phyloP scores from a whole-genome alignment of 306 rosid species.

The Begonia peltatifolia region DNA sequence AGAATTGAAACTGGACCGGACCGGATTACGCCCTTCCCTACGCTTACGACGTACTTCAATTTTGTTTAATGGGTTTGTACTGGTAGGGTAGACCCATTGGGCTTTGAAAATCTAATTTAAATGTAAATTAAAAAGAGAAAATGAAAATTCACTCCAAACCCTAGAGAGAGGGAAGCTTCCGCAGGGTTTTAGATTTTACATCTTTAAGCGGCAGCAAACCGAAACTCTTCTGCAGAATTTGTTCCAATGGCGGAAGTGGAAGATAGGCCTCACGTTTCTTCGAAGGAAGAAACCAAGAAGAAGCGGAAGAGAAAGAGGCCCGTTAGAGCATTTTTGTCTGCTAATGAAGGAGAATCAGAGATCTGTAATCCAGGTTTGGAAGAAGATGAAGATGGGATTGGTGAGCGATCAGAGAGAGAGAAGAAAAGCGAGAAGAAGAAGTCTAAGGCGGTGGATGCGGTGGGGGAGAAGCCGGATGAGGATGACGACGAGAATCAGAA shows the following conservation, averaged over 20 bases:
- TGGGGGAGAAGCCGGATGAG: constrained; percentile 4
- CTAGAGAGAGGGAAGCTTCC: not conserved
- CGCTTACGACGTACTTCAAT: no score
- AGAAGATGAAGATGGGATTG: constrained; percentile 1
- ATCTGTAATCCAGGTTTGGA: not conserved
- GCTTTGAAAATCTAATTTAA: no score
- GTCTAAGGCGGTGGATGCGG: constrained; percentile 8
- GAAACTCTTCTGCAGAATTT: not conserved
- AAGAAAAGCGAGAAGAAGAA: constrained; percentile 11
- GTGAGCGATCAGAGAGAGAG: constrained; percentile 4
- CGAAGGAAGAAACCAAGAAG: constrained; percentile 17
- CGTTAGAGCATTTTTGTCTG: constrained; percentile 10
- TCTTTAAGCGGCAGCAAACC: not conserved
- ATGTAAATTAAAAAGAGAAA: no score
- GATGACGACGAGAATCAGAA: constrained; percentile 2
- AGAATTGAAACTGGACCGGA: no score
- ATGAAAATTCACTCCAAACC: no score
- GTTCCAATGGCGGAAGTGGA: constrained; percentile 26
- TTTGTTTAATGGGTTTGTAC: no score
- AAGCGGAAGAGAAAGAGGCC: constrained; percentile 51
- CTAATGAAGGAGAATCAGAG: constrained; percentile 1
- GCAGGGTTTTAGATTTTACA: not conserved
- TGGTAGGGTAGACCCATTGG: no score
- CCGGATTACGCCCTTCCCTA: no score
- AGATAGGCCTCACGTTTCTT: constrained; percentile 4